Base-by-base conservation (phyloP, 106 monocot species). In the Allium cepa region DNA sequence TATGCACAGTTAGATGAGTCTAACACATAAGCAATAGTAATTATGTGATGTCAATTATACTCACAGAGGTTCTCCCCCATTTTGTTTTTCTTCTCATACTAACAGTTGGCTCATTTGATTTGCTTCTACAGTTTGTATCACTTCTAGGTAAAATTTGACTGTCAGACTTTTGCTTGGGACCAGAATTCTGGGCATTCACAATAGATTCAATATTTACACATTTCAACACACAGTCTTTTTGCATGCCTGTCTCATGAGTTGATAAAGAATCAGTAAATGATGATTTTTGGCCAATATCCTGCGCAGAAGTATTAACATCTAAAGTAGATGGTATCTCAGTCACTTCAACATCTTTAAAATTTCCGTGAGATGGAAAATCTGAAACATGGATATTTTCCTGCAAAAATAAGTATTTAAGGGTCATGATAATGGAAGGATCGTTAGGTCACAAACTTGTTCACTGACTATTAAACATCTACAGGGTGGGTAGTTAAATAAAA, bases 41-140 rank as follows among this genome's bases (percentile, higher is more conserved):
- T 17, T 63, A 52, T 57, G 56, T 11, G 28, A 15, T 68, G 45
- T 55, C 16, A 36, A 36, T 60, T 66, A 69, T 48, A 81, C 88
- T 76, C 75, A 88, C 88, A 73, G 84, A 63, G 1, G 84, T 74
- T 27, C 81, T 80, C 6, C 84, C 81, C 84, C 81, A 88, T 52
- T 73, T 70, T 71, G 78, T 69, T 51, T 68, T 49, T 53, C 71
- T 60, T 63, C 73, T 79, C 18, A 53, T 62, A 55, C 53, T 53
- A 47, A 66, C 46, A 47, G 36, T 47, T 56, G 22, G 49, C 69
- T 76, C 84, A 62, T 64, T 64, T 60, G 78, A 46, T 64, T 47
- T 72, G 15, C 74, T 76, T 36, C 56, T 57, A 13, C 60, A 70
- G 0, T 73, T 78, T 62, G 60, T n/a, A 47, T 49, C 46, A 27